These are phyloP conservation scores for Pseudevernia furfuracea DNA, from an alignment of 495 filamentous ascomycete genomes.

Conservation along the genomic window DNA sequence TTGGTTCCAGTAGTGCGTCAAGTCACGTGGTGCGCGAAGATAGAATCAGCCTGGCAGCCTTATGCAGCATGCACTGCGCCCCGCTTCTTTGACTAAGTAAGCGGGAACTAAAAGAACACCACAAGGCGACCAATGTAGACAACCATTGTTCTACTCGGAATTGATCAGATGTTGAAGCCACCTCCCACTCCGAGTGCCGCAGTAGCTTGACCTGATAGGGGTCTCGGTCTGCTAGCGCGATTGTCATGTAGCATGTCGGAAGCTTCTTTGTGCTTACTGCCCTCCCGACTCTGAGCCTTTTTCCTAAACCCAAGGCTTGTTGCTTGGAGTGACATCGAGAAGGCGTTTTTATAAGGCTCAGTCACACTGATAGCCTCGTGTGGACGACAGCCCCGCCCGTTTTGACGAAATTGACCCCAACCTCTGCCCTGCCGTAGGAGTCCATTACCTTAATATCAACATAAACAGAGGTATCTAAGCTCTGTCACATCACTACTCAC, in stretches of 20 bases:
- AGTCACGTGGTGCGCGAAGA: constrained; percentile 6
- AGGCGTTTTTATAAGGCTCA: background rate
- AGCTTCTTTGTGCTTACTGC: background rate
- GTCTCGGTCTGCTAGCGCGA: background rate
- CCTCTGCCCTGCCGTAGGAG: background rate
- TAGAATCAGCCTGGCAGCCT: constrained; percentile 9
- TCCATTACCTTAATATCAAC: background rate
- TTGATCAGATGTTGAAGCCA: background rate
- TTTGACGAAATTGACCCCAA: background rate
- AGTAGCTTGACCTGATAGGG: background rate
- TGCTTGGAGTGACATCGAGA: background rate
- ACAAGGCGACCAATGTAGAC: background rate
- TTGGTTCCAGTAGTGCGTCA: background rate
- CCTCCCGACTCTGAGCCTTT: background rate
- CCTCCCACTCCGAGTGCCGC: background rate
- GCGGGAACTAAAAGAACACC: background rate
- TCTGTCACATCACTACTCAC: background rate
- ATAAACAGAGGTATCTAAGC: background rate
- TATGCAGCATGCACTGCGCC: background rate
- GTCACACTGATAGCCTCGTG: background rate
- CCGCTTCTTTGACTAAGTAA: background rate
- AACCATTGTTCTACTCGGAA: background rate
- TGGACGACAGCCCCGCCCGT: background rate
- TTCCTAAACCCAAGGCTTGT: background rate
- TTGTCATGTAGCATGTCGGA: background rate